Evolutionary conservation across 441 rosid species (phyloP), one percentile per base, ranked within the genome.

Genomic region (Euphorbia celastroides): DNA sequence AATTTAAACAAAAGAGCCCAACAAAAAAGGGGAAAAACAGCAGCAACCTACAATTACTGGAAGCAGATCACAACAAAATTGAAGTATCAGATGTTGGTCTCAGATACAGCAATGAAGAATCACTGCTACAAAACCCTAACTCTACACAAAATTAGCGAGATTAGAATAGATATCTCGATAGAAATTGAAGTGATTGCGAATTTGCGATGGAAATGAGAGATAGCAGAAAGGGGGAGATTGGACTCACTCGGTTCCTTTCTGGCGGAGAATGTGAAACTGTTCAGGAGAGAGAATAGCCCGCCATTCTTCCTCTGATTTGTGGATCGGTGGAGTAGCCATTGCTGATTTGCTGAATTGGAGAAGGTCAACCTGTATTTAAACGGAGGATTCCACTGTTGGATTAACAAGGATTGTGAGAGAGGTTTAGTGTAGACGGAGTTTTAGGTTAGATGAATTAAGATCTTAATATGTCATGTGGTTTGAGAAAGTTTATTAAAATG

Each of bases 231-330:
- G 44, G 12, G 58, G 48, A 17, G 2, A 6, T 10, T 41, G 38
- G n/a, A 50, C 3, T 77, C 72, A 85, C 93, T 83, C 93, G 17
- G 90, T 85, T 70, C 79, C 87, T 76, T 85, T 87, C 75, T 70
- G 61, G 20, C 87, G 87, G 26, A 87, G 82, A 63, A 85, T 82
- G 56, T 73, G 84, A 62, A 87, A 85, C 76, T 87, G 93, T 62
- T 85, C 82, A 1, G 90, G 81, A 36, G 88, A 82, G 28, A 87
- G 88, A 50, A 83, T 46, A 0, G 82, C 90, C n/a, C 79, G 76
- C 88, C 88, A 87, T 34, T 87, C 88, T 67, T 83, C 88, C 67
- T 82, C 90, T 10, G 87, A 61, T 65, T 82, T 85, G 61, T 66
- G 74, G 26, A 72, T 76, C 2, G n/a, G n/a, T n/a, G 77, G 31